Evolutionary conservation across 768 basidiomycete species (phyloP).

Genomic region (Naematelia aurantialba): DNA sequence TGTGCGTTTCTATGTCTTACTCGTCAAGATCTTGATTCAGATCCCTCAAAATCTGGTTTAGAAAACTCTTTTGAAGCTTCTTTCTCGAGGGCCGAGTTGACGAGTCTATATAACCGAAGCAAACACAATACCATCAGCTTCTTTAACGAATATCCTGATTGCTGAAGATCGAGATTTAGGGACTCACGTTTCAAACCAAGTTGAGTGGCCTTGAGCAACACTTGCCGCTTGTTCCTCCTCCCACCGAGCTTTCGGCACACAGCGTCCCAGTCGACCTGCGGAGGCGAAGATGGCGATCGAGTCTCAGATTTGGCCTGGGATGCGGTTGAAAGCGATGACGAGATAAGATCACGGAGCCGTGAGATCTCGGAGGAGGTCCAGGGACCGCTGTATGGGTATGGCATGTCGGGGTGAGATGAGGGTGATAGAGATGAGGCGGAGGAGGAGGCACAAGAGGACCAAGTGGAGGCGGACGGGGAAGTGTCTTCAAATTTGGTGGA

Average conservation of each 20-base stretch:
- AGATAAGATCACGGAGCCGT: conserved; percentile 3
- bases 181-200: conserved; percentile 36
- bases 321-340: not conserved
- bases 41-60: not conserved
- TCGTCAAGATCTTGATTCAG: not conserved
- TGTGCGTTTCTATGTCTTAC: not conserved
- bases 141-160: not conserved
- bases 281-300: not conserved
- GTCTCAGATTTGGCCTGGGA: not conserved
- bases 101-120: not conserved
- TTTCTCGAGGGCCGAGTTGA: not conserved
- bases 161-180: not conserved
- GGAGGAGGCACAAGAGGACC: not conserved
- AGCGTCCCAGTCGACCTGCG: conserved; percentile 30
- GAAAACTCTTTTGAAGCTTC: not conserved
- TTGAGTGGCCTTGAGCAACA: conserved; percentile 36
- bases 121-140: not conserved
- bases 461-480: not conserved
- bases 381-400: conserved; percentile 4
- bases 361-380: conserved; percentile 12
- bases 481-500: too few species aligned
- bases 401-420: not conserved
- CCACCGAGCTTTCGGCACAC: conserved; percentile 30
- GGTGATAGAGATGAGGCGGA: not conserved
- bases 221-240: conserved; percentile 34